Evolutionary conservation across 352 stramenopile genomes (phyloP).

Genomic region (Globisporangium uncinulatum): DNA sequence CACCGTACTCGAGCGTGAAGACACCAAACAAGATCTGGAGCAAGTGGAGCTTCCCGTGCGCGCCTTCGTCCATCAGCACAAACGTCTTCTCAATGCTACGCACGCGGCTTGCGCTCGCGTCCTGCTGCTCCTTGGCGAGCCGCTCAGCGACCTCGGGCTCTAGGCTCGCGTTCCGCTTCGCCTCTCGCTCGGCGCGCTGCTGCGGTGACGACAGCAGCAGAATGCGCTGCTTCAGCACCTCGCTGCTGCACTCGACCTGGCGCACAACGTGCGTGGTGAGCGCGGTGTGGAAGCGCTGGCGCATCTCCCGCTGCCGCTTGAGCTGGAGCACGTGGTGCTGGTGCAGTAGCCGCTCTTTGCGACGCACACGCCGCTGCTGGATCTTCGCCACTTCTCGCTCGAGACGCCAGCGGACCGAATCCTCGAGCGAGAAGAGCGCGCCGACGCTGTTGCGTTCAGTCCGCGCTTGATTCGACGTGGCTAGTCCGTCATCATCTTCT

Average conservation of each 20-base stretch:
- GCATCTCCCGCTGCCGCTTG: slow-evolving; percentile 37
- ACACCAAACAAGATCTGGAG: slow-evolving; percentile 51
- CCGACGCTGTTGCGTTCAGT: slow-evolving; percentile 17
- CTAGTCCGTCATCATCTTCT: not conserved
- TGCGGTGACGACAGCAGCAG: slow-evolving; percentile 49
- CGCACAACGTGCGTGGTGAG: slow-evolving; percentile 40
- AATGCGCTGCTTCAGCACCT: slow-evolving; percentile 53
- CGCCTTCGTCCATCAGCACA: slow-evolving; percentile 29
- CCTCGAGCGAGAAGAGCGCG: slow-evolving; percentile 42
- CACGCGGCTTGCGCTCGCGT: slow-evolving; percentile 12
- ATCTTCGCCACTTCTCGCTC: slow-evolving; percentile 41
- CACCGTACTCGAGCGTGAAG: slow-evolving; percentile 52
- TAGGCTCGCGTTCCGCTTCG: slow-evolving; percentile 21
- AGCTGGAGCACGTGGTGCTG: slow-evolving; percentile 31
- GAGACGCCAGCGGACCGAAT: slow-evolving; percentile 37
- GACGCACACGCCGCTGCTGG: slow-evolving; percentile 25
- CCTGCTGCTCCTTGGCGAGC: slow-evolving; percentile 20
- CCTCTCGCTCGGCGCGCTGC: slow-evolving; percentile 32
- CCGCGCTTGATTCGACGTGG: not conserved
- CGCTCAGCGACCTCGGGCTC: slow-evolving; percentile 59
- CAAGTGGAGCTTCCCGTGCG: slow-evolving; percentile 35
- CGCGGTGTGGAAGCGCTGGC: slow-evolving; percentile 37
- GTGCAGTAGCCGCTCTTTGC: slow-evolving; percentile 32
- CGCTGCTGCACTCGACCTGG: slow-evolving; percentile 41
- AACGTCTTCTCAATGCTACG: slow-evolving; percentile 56